Evolutionary conservation across 768 basidiomycete species (phyloP).

Genomic region (Lactarius quietus): DNA sequence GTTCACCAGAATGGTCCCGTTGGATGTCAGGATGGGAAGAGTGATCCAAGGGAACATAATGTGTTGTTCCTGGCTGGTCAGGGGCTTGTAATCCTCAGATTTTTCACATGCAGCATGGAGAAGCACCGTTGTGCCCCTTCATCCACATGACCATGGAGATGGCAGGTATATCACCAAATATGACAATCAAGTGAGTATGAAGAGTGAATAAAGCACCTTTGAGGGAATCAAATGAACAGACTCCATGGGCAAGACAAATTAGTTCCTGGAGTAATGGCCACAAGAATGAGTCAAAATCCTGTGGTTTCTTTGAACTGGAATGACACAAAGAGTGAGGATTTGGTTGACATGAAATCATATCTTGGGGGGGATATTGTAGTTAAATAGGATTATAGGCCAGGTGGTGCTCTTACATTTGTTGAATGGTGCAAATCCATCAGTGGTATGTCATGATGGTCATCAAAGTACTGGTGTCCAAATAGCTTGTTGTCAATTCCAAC

Average conservation of each 20-base stretch:
- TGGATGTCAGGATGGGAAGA: not conserved
- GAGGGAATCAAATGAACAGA: constrained; percentile 25
- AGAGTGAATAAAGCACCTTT: constrained; percentile 30
- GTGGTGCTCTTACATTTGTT: constrained; percentile 33
- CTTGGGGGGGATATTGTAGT: constrained; percentile 43
- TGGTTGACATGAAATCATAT: constrained; percentile 28
- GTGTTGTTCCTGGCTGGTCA: not conserved
- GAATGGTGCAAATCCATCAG: constrained; percentile 44
- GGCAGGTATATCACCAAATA: constrained; percentile 37
- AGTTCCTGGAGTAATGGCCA: constrained; percentile 32
- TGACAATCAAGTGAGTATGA: constrained; percentile 32
- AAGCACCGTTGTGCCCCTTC: constrained; percentile 42
- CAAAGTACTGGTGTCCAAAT: constrained; percentile 35
- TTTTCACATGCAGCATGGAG: constrained; percentile 38
- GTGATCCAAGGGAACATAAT: constrained; percentile 7
- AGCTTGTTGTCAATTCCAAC: not conserved
- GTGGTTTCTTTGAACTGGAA: constrained; percentile 32
- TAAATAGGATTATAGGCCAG: constrained; percentile 43
- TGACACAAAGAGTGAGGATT: constrained; percentile 28
- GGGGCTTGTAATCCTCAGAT: constrained; percentile 32
- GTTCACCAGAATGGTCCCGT: not conserved
- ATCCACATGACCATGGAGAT: constrained; percentile 34
- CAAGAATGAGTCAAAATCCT: constrained; percentile 33
- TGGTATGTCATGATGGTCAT: constrained; percentile 37
- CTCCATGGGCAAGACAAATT: constrained; percentile 27